Evolutionary conservation across 83 land plant species (phyloP).

Genomic region (Picea abies): DNA sequence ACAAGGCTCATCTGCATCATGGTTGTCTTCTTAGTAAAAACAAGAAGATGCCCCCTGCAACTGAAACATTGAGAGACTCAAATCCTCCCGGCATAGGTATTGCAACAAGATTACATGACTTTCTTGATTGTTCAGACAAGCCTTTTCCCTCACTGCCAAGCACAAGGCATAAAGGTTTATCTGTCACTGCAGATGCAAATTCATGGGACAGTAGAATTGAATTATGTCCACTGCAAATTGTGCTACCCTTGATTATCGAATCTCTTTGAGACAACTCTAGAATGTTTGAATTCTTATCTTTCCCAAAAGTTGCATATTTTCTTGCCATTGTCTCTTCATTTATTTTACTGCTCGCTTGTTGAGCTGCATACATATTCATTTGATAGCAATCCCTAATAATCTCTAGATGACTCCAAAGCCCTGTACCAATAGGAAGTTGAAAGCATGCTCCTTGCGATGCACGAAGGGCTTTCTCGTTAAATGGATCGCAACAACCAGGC

Average conservation of each 20-base stretch:
- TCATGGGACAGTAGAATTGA: constrained; percentile 26
- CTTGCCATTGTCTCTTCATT: background rate
- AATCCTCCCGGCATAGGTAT: constrained; percentile 93
- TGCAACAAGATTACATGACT: constrained; percentile 61
- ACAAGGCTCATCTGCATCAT: background rate
- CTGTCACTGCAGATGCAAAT: constrained; percentile 37
- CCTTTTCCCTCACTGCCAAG: constrained; percentile 96
- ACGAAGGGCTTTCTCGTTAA: constrained; percentile 94
- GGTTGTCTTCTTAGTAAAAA: constrained; percentile 46
- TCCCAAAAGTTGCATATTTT: background rate
- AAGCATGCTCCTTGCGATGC: constrained; percentile 91
- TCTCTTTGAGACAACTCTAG: background rate
- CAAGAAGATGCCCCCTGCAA: constrained; percentile 96
- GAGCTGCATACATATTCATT: constrained; percentile 82
- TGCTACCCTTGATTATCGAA: background rate
- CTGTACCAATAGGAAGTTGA: constrained; percentile 81
- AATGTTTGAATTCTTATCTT: too few relatives aligned
- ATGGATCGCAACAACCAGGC: constrained; percentile 97
- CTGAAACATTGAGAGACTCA: constrained; percentile 96
- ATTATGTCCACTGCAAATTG: background rate
- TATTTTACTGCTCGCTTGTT: constrained; percentile 29
- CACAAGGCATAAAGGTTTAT: constrained; percentile 70
- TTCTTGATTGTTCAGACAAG: constrained; percentile 58
- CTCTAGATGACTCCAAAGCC: constrained; percentile 71
- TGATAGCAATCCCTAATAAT: constrained; percentile 30